Evolutionary conservation across 2,329 filamentous ascomycete genomes (phyloP).

Genomic region (Pseudocercospora pini-densiflorae): DNA sequence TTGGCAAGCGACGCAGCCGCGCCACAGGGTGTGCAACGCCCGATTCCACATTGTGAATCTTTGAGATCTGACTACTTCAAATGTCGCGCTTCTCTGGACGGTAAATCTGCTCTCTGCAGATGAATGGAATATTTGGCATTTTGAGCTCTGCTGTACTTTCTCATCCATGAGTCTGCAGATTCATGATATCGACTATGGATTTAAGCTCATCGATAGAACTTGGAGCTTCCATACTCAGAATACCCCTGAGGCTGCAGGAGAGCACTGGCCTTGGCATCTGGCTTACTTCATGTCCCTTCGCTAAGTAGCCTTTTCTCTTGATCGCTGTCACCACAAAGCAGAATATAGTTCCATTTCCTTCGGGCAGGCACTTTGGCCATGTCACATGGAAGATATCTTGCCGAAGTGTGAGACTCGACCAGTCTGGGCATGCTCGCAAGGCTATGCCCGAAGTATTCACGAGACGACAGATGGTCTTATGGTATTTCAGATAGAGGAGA

Average conservation of each 20-base stretch:
- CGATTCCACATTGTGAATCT: background rate
- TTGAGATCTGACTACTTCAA: background rate
- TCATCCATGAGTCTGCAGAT: background rate
- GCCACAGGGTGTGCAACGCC: background rate
- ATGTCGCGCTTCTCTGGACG: background rate
- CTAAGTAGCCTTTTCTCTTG: background rate
- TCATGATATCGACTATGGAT: background rate
- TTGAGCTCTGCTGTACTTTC: background rate
- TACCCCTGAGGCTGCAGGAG: background rate
- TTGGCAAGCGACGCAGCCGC: too few species aligned
- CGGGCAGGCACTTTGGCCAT: background rate
- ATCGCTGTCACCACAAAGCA: background rate
- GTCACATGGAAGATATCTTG: background rate
- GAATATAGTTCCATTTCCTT: background rate
- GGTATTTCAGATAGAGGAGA: background rate
- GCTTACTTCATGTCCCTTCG: background rate
- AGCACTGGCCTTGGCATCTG: background rate
- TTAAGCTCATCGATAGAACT: background rate
- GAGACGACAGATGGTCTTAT: background rate
- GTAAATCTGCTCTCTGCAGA: background rate
- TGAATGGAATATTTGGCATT: background rate
- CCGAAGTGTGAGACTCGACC: background rate
- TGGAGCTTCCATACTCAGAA: background rate
- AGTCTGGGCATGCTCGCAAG: background rate
- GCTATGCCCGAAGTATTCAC: background rate